These are phyloP conservation scores for Hygrophorus pudorinus DNA, from an alignment of 768 basidiomycete genomes.

Conservation along the genomic window DNA sequence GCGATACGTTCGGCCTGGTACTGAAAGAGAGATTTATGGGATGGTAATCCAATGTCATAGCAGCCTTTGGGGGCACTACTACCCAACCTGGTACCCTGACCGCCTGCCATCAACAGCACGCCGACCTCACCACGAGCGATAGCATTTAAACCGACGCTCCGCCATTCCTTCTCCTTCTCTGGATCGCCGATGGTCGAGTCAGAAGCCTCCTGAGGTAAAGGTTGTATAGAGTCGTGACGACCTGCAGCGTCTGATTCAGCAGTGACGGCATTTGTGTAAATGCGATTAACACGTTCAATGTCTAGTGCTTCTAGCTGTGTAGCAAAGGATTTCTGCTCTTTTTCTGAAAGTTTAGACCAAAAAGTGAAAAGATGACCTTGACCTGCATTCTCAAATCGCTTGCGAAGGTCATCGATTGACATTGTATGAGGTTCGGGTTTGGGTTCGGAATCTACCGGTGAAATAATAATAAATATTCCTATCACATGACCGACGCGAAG, in stretches of 20 bases:
- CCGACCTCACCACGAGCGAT: constrained; percentile 78
- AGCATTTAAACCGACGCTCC: constrained; percentile 67
- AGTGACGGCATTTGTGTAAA: constrained; percentile 68
- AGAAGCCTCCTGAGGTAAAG: constrained; percentile 69
- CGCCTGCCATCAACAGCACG: constrained; percentile 97
- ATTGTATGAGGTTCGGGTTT: no score
- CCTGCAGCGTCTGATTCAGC: constrained; percentile 46
- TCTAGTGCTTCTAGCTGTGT: constrained; percentile 73
- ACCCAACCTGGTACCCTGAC: constrained; percentile 92
- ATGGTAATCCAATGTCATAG: constrained; percentile 93
- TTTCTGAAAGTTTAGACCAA: constrained; percentile 60
- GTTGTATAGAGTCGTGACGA: constrained; percentile 51
- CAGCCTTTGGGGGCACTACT: constrained; percentile 93
- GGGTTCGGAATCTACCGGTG: no score
- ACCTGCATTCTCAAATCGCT: constrained; percentile 66
- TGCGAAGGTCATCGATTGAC: constrained; percentile 45
- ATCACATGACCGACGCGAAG: no score
- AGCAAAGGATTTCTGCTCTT: constrained; percentile 54
- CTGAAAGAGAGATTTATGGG: constrained; percentile 90
- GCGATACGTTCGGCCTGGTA: constrained; percentile 95
- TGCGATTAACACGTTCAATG: constrained; percentile 83
- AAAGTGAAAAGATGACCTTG: constrained; percentile 89
- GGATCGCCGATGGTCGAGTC: constrained; percentile 45
- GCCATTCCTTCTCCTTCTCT: constrained; percentile 63
- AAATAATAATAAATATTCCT: no score